Evolutionary conservation across 116 monocot genomes (phyloP), one percentile per base, ranked within the genome.

Genomic region (Phalaenopsis hybrid): DNA sequence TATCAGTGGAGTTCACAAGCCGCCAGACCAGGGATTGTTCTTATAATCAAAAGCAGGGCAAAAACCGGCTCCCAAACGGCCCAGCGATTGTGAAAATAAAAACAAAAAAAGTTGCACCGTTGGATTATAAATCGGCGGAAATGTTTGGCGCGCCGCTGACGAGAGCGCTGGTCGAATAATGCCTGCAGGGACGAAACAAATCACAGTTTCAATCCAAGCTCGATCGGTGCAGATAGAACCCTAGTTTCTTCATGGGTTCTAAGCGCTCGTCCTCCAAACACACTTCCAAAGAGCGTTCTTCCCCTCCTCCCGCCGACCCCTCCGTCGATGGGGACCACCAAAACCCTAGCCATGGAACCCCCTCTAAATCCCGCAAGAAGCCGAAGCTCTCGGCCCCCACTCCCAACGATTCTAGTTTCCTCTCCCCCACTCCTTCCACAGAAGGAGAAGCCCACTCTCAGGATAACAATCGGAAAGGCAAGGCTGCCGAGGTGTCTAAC

Each of bases 351-450:
- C 18, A 3, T 3, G 75, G 0, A 3, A 18, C 75, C 46, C 77
- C 52, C 23, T 77, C 77, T 2, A 77, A 77, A 25, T 51, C 77
- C 77, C 31, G 8, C 28, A 77, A 77, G 51, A 77, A 77, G 51
- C 23, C 3, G n/a, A 77, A 77, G 20, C 77, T 44, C 12, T 77
- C 51, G 77, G 45, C 46, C 46, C 46, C 75, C 46, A 48, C n/a
- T 25, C n/a, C 75, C 45, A n/a, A 6, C 16, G 46, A 75, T 75
- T 31, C 31, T 20, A 44, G 31, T 51, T 8, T 76, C 49, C 21
- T 21, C 10, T 48, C 48, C 37, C 76, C 45, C 49, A 31, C 4
- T 50, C 51, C 31, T 25, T 51, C 77, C 44, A 0, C 77, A 5
- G 77, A 52, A 10, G 25, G 28, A 2, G 51, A 49, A 51, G 51